phyloP scores from a whole-genome alignment of 176 grass and related monocot species.

The Ensete glaucum region DNA sequence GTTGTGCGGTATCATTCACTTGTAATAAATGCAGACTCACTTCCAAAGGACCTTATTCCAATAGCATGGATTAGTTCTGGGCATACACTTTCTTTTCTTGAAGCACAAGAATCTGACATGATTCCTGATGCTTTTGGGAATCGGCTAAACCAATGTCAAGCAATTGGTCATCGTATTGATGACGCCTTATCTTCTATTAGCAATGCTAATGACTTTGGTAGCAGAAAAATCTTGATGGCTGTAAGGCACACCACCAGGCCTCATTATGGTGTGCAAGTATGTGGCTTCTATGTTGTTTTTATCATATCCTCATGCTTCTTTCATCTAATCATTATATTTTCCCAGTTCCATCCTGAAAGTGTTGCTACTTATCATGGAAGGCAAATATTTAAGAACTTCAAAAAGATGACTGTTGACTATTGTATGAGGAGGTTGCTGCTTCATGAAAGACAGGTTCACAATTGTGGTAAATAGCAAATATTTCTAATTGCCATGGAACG shows the following conservation, averaged over 20 bases:
- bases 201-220: conserved; percentile 18
- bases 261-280: conserved; percentile 97
- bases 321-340: conserved; percentile 16
- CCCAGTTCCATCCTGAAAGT: conserved; percentile 95
- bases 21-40: conserved; percentile 52
- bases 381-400: conserved; percentile 89
- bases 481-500: conserved; percentile 20
- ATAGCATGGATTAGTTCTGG: conserved; percentile 77
- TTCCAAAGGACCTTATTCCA: conserved; percentile 60
- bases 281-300: conserved; percentile 3
- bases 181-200: conserved; percentile 11
- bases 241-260: conserved; percentile 57
- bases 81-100: conserved; percentile 51
- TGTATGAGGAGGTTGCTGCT: conserved; percentile 31
- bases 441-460: conserved; percentile 91
- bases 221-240: conserved; percentile 58
- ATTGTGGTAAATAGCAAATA: conserved; percentile 80
- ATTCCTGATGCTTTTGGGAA: conserved; percentile 19
- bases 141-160: conserved; percentile 6
- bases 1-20: conserved; percentile 96
- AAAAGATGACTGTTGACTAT: conserved; percentile 56
- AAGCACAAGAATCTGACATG: conserved; percentile 28
- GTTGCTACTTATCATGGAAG: conserved; percentile 80
- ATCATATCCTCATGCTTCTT: not conserved
- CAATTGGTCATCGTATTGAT: conserved; percentile 2